Evolutionary conservation across 495 filamentous ascomycete genomes (phyloP).

Genomic region (Penicillium cinerascens): DNA sequence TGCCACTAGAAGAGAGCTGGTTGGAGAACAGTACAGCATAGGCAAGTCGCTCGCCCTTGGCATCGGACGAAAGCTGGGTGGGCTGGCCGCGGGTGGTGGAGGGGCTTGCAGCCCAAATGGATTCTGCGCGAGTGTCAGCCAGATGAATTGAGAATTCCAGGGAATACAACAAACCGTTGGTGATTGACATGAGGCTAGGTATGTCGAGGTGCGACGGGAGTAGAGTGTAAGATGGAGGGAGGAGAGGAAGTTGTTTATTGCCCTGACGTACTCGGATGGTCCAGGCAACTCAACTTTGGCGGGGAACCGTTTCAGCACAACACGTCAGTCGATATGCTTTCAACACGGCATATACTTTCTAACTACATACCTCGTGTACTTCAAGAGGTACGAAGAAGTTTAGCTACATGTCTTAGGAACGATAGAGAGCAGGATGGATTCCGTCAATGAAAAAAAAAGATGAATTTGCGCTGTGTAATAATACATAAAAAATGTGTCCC

Average conservation of each 20-base stretch:
- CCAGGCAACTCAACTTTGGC: constrained; percentile 9
- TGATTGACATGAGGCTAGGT: constrained; percentile 38
- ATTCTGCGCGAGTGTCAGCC: constrained; percentile 42
- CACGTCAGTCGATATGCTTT: background rate
- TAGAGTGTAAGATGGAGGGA: constrained; percentile 4
- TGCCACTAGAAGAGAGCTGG: background rate
- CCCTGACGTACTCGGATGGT: constrained; percentile 26
- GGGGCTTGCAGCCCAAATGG: constrained; percentile 73
- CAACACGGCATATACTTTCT: background rate
- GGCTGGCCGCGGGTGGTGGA: constrained; percentile 82
- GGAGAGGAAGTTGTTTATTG: constrained; percentile 21
- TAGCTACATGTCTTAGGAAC: background rate
- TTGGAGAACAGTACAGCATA: constrained; percentile 68
- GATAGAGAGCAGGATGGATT: background rate
- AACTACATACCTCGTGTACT: background rate
- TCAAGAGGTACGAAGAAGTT: background rate
- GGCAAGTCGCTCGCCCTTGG: constrained; percentile 87
- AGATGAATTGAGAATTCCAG: background rate
- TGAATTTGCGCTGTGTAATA: constrained; percentile 24
- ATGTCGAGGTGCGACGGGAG: constrained; percentile 4
- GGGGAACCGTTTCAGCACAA: constrained; percentile 11
- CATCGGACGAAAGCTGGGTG: constrained; percentile 83
- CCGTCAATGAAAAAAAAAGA: constrained; percentile 5
- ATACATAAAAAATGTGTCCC: constrained; percentile 21
- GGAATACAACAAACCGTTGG: constrained; percentile 31